These are phyloP conservation scores for Colletotrichum simmondsii DNA, from an alignment of 2,329 filamentous ascomycete genomes.

Conservation along the genomic window DNA sequence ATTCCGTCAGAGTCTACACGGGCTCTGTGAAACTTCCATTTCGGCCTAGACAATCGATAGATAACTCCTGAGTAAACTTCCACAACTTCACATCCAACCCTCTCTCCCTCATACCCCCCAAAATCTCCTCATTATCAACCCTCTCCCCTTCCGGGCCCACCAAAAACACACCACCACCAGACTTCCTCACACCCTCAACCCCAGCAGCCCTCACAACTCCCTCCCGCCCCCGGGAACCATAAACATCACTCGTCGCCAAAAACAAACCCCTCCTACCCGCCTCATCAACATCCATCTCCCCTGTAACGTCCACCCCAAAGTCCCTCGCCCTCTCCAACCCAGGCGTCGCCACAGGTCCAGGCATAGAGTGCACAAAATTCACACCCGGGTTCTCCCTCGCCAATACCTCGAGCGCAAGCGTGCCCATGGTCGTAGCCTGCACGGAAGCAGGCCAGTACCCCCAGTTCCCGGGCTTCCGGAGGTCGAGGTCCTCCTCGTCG, in stretches of 20 bases:
- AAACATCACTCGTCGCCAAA: constrained; percentile 38
- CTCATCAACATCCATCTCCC: constrained; percentile 32
- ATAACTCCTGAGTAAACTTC: background rate
- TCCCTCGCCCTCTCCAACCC: constrained; percentile 36
- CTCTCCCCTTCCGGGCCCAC: background rate
- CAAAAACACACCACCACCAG: background rate
- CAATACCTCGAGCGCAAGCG: constrained; percentile 59
- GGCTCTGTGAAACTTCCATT: background rate
- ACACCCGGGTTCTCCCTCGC: constrained; percentile 53
- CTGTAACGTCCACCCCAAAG: constrained; percentile 32
- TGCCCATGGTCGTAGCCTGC: constrained; percentile 60
- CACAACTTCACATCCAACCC: background rate
- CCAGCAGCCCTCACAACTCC: background rate
- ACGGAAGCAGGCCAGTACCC: constrained; percentile 50
- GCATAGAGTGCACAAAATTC: constrained; percentile 48
- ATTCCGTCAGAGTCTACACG: too few species aligned
- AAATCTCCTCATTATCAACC: background rate
- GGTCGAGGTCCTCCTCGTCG: constrained; percentile 56
- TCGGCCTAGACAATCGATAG: background rate
- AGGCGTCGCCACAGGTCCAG: constrained; percentile 41
- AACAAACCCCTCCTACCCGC: constrained; percentile 37
- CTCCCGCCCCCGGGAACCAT: constrained; percentile 21
- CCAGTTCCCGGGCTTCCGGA: constrained; percentile 47
- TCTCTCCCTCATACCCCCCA: background rate
- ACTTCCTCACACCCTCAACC: background rate